Conservation (phyloP, 495 filamentous ascomycete species). For the Letharia lupina region DNA sequence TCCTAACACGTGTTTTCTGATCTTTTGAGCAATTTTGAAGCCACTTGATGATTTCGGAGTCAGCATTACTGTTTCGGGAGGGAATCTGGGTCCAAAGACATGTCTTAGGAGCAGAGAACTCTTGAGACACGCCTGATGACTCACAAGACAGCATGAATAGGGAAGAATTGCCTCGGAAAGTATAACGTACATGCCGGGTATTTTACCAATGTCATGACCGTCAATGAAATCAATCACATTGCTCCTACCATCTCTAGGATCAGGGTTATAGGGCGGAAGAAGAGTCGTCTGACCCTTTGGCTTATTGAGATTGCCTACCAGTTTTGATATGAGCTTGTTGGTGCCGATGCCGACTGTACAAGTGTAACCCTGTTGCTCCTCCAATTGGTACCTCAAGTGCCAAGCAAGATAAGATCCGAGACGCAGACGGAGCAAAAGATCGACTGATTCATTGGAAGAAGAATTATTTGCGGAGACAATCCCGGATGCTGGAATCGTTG, state of each 20-base stretch:
- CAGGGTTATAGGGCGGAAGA: conserved; percentile 48
- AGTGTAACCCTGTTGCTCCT: conserved; percentile 74
- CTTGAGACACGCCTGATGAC: too few species aligned
- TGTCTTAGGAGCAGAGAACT: too few species aligned
- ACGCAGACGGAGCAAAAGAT: conserved; percentile 47
- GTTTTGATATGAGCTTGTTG: conserved; percentile 74
- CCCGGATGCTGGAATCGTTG: conserved; percentile 6
- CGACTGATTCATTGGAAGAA: conserved; percentile 11
- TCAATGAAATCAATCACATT: conserved; percentile 67
- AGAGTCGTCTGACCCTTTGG: conserved; percentile 80
- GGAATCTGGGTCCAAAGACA: too few species aligned
- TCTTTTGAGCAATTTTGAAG: conserved; percentile 60
- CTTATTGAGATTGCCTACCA: conserved; percentile 78
- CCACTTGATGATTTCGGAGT: conserved; percentile 25
- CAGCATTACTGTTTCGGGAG: too few species aligned
- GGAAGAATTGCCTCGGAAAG: too few species aligned
- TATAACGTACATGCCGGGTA: conserved; percentile 62
- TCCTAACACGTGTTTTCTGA: conserved; percentile 54
- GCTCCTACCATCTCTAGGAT: conserved; percentile 19
- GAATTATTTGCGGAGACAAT: neutral
- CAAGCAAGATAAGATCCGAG: conserved; percentile 67
- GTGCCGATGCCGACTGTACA: conserved; percentile 82
- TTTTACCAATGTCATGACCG: conserved; percentile 62
- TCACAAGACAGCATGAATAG: too few species aligned
- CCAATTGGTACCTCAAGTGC: conserved; percentile 61